These are phyloP conservation scores for Cutaneotrichosporon curvatum DNA, from an alignment of 1,284 basidiomycete genomes.

Conservation along the genomic window DNA sequence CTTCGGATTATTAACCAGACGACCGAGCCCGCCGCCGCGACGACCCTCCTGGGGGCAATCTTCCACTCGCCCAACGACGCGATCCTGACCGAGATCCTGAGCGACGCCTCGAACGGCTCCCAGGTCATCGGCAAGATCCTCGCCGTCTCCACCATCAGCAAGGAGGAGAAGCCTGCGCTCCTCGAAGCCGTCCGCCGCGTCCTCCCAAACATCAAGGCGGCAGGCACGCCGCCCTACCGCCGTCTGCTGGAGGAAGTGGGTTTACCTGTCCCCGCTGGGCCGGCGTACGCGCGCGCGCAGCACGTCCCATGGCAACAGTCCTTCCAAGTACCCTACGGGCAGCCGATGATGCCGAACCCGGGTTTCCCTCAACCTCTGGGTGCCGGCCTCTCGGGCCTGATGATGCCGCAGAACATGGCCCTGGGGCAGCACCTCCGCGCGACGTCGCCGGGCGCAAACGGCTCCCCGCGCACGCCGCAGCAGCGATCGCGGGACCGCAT, in stretches of 20 bases:
- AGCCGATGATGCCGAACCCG: conserved; percentile 20
- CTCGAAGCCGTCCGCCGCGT: conserved; percentile 82
- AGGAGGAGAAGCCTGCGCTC: conserved; percentile 59
- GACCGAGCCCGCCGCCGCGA: conserved; percentile 70
- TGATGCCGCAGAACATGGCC: conserved; percentile 40
- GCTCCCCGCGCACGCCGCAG: conserved; percentile 33
- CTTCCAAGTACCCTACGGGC: conserved; percentile 10
- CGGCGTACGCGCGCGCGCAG: conserved; percentile 11
- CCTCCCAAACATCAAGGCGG: conserved; percentile 77
- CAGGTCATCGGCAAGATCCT: conserved; percentile 90
- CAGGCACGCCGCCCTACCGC: conserved; percentile 85
- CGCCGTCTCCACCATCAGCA: conserved; percentile 72
- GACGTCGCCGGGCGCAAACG: conserved; percentile 17
- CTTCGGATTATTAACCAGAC: conserved; percentile 89
- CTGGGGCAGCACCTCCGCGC: conserved; percentile 30
- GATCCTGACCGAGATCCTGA: conserved; percentile 84
- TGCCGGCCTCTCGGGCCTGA: conserved; percentile 28
- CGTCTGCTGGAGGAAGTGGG: conserved; percentile 90
- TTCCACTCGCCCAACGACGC: conserved; percentile 79
- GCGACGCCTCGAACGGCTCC: conserved; percentile 90
- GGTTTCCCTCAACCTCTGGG: conserved; percentile 23
- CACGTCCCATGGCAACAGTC: conserved; percentile 16
- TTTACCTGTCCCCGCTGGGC: conserved; percentile 61
- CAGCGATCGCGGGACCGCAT: conserved; percentile 29
- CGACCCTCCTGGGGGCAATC: conserved; percentile 67